phyloP scores from a whole-genome alignment of 192 early-diverging fungal species.

The Entomortierella parvispora region DNA sequence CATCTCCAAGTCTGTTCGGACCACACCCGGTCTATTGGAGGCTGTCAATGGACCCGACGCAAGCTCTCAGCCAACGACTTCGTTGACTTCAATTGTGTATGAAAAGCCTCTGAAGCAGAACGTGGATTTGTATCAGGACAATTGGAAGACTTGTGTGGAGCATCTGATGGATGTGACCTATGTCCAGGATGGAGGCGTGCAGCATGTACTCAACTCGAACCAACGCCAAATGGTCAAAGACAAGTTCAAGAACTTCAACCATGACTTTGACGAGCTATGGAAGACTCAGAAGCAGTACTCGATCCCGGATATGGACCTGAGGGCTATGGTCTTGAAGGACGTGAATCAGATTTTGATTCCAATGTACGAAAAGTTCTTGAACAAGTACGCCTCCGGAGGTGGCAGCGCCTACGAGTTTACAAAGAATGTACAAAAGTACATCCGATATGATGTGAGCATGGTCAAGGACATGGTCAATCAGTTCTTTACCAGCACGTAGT shows the following conservation, averaged over 20 bases:
- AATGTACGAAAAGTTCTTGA: slow-evolving; percentile 79
- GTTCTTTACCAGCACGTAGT: slow-evolving; percentile 64
- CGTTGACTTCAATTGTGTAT: slow-evolving; percentile 23
- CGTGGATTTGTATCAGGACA: slow-evolving; percentile 62
- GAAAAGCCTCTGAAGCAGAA: slow-evolving; percentile 49
- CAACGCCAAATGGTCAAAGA: slow-evolving; percentile 84
- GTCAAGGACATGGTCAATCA: slow-evolving; percentile 73
- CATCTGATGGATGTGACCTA: slow-evolving; percentile 78
- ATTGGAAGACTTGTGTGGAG: slow-evolving; percentile 82
- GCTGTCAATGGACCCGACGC: slow-evolving; percentile 34
- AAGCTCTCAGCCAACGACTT: neutral
- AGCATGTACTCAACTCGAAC: slow-evolving; percentile 67
- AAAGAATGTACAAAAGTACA: slow-evolving; percentile 86
- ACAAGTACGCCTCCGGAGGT: slow-evolving; percentile 65
- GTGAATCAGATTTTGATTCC: slow-evolving; percentile 80
- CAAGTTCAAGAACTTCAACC: slow-evolving; percentile 90
- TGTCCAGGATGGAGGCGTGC: slow-evolving; percentile 70
- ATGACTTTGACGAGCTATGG: slow-evolving; percentile 80
- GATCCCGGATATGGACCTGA: slow-evolving; percentile 83
- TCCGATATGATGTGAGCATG: slow-evolving; percentile 74
- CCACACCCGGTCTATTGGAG: slow-evolving; percentile 38
- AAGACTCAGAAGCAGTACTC: slow-evolving; percentile 76
- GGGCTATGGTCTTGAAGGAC: slow-evolving; percentile 73
- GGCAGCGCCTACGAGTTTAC: slow-evolving; percentile 78
- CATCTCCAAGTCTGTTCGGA: slow-evolving; percentile 71